These are phyloP conservation scores for Hypoxylon sp. DNA, from an alignment of 2,329 filamentous ascomycete genomes.

Conservation along the genomic window DNA sequence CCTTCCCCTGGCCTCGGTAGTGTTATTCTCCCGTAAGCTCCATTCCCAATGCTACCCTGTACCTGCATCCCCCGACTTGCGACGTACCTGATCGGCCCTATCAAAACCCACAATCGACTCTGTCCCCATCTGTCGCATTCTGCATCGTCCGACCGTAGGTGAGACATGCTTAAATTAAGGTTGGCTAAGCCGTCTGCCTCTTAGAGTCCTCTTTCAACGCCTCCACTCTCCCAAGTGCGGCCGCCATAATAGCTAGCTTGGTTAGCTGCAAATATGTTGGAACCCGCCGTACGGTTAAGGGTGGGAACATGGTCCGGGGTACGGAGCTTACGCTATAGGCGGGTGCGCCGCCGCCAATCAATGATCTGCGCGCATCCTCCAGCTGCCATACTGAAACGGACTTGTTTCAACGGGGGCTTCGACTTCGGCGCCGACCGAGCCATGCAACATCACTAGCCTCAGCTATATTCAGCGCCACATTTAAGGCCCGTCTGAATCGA, in stretches of 20 bases:
- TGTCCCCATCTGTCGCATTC: constrained; percentile 21
- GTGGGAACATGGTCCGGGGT: constrained; percentile 36
- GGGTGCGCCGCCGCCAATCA: constrained; percentile 33
- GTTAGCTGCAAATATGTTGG: constrained; percentile 8
- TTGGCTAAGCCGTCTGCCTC: constrained; percentile 3
- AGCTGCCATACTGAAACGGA: constrained; percentile 35
- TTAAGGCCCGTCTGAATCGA: neutral
- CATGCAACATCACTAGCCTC: constrained; percentile 61
- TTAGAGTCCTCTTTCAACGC: constrained; percentile 7
- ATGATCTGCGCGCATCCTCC: constrained; percentile 14
- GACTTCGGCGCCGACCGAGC: constrained; percentile 8
- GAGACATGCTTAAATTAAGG: constrained; percentile 40
- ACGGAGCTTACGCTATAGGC: constrained; percentile 23
- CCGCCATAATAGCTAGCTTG: constrained; percentile 5
- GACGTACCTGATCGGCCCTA: constrained; percentile 39
- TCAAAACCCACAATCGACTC: constrained; percentile 21
- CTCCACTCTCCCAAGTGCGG: constrained; percentile 16
- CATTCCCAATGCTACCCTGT: constrained; percentile 35
- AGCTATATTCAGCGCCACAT: constrained; percentile 53
- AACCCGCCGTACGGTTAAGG: constrained; percentile 22
- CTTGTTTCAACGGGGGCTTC: constrained; percentile 33
- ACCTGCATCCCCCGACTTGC: constrained; percentile 33
- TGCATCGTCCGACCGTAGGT: constrained; percentile 27
- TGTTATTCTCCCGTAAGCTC: constrained; percentile 31
- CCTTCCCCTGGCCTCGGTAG: constrained; percentile 8